Evolutionary conservation across 2,329 filamentous ascomycete genomes (phyloP).

Genomic region (Pyrenophora teres): DNA sequence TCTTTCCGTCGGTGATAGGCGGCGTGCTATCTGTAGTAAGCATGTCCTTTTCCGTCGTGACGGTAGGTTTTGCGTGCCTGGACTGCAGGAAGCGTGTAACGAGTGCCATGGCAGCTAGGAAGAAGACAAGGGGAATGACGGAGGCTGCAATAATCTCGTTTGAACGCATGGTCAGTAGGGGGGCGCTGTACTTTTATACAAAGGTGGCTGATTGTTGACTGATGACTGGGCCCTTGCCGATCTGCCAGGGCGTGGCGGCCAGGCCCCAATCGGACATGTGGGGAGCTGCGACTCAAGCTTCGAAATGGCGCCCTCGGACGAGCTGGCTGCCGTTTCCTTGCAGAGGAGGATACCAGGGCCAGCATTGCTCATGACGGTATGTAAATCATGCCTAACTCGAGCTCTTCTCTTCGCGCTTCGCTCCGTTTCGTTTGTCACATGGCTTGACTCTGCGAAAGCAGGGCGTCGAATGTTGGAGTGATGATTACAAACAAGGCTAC

Average conservation of each 20-base stretch:
- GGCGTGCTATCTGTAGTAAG: neutral
- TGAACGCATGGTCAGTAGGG: slow-evolving; percentile 17
- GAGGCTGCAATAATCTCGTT: slow-evolving; percentile 24
- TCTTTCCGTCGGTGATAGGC: slow-evolving; percentile 17
- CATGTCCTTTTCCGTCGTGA: slow-evolving; percentile 5
- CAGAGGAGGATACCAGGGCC: neutral
- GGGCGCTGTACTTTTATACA: slow-evolving; percentile 25
- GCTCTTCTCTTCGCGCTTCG: neutral
- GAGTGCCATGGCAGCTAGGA: slow-evolving; percentile 34
- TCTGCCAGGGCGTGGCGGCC: slow-evolving; percentile 11
- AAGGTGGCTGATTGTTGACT: slow-evolving; percentile 21
- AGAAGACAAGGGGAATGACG: slow-evolving; percentile 18
- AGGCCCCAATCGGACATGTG: slow-evolving; percentile 35
- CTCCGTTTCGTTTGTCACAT: slow-evolving; percentile 10
- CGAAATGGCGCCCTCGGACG: slow-evolving; percentile 20
- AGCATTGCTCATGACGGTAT: slow-evolving; percentile 15
- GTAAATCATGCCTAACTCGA: slow-evolving; percentile 16
- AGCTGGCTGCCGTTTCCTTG: slow-evolving; percentile 22
- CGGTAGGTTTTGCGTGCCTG: slow-evolving; percentile 25
- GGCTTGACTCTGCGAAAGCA: neutral
- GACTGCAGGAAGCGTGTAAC: slow-evolving; percentile 34
- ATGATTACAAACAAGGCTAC: neutral
- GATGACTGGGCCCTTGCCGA: slow-evolving; percentile 8
- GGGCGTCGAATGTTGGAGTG: neutral
- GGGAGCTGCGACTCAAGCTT: slow-evolving; percentile 28